phyloP scores from a whole-genome alignment of 2,329 filamentous ascomycete genomes.

The Diaporthe citriasiana region DNA sequence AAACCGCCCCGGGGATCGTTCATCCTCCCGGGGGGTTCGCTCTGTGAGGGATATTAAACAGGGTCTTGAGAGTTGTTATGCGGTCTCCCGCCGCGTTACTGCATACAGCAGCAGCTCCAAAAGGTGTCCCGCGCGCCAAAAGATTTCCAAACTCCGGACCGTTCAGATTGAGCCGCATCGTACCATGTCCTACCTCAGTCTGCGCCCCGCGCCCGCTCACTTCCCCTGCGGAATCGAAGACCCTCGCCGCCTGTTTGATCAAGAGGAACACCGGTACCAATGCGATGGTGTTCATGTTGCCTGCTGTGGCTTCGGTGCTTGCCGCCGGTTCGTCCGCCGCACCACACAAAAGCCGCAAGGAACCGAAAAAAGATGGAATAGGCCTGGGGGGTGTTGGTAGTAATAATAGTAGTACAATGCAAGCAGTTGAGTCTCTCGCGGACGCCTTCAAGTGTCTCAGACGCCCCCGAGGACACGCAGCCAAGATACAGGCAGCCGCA shows the following conservation, averaged over 20 bases:
- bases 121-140: not conserved
- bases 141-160: constrained; percentile 8
- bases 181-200: not conserved
- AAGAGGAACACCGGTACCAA: constrained; percentile 22
- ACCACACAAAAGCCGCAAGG: not conserved
- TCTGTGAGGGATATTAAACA: not conserved
- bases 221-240: not conserved
- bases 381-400: not conserved
- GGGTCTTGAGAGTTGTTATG: not conserved
- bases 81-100: not conserved
- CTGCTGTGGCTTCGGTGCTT: constrained; percentile 27
- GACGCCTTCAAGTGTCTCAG: not conserved
- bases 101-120: not conserved
- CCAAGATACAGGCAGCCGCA: not conserved
- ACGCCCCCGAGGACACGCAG: not conserved
- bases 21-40: not conserved
- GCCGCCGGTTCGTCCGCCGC: not conserved
- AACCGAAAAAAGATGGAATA: not conserved
- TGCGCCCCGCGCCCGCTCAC: not conserved
- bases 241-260: constrained; percentile 12
- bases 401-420: constrained; percentile 32
- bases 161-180: not conserved
- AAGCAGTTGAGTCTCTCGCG: not conserved
- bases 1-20: not conserved
- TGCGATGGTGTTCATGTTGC: constrained; percentile 21